Base-by-base conservation (phyloP, 495 filamentous ascomycete species). In the Aspergillus bridgeri region DNA sequence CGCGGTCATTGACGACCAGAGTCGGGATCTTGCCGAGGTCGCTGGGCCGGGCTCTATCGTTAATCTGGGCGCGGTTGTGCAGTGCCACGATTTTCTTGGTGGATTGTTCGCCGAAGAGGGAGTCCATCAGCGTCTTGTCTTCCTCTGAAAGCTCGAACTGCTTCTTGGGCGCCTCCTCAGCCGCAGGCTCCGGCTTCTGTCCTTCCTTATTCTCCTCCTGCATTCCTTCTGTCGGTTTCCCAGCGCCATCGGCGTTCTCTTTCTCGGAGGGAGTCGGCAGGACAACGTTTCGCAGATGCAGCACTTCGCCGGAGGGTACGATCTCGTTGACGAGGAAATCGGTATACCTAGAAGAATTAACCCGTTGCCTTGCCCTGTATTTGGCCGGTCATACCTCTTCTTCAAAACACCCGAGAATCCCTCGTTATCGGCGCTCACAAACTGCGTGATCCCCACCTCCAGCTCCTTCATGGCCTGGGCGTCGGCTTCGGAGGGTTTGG, bases 311-410 rank as follows among this genome's bases (percentile, higher is more conserved):
- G 66, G 86, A 81, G 11, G 85, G 86, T 15, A 81, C 70, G 61
- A 98, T 94, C 74, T 98, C 94, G 68, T 96, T 91, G 56, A 98
- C 94, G 49, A 93, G 75, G 70, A 98, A 98, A 68, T 98, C 94
- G 15, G 92, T 96, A 72, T 91, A 98, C 62, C 91, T 94, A 58
- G 9, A 44, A 57, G 45, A 57, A 60, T 57, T 59, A 60, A 42
- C 24, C 19, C 6, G 3, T 60, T 48, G 60, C 44, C 42, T 33
- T 22, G 4, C 27, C 51, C 20, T 27, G 9, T 15, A 49, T 29
- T 0, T 46, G 20, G 1, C 15, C 15, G 17, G 33, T 33, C 66
- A 58, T 65, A 85, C 83, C 83, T 76, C 61, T 84, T 81, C 69
- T 87, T 87, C 56, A 86, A 51, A 23, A 79, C 74, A 8, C 83